Evolutionary conservation across 305 asterid genomes (phyloP), one percentile per base, ranked within the genome.

Genomic region (Salvia sclarea): DNA sequence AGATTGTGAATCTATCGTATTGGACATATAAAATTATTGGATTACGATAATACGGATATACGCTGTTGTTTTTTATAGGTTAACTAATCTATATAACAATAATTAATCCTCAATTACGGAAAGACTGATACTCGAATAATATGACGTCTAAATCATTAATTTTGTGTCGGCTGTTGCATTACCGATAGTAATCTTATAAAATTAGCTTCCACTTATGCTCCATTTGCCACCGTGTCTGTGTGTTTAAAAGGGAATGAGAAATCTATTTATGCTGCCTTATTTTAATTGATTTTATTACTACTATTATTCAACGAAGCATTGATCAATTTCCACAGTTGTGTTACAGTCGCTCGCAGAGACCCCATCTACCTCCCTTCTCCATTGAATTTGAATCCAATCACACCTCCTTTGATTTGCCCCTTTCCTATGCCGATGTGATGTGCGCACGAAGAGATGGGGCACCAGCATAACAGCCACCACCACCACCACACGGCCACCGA

Each of bases 381-480:
- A 33, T 49, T 62, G 49, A 77, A 72, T 68, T 30, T 56, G 41
- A 9, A 11, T 48, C 24, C 37, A 33, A 22, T 14, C 58, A 7
- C 53, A 8, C 35, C 37, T 8, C 55, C 33, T 8, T 12, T 3
- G 45, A 13, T 17, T 6, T 2, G 2, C 11, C 8, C 58, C 24
- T 61, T 14, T 0, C 31, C 37, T 24, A 57, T 41, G 20, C 57
- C 14, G 56, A 11, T 64, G 74, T 77, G 67, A 71, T 74, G 78
- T 58, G 43, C 80, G 2, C 33, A n/a, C n/a, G 6, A 67, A 40
- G 55, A 66, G 48, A 90, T 90, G 95, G 90, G 95, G 50, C 89
- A 85, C 79, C 95, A 89, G 74, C 85, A 79, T 73, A 81, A 83
- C 76, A 81, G 83, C 72, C 85, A 80, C 71, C 80, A 73, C 72